These are phyloP conservation scores for Colletotrichum lini DNA, from an alignment of 2,329 filamentous ascomycete species.

Conservation along the genomic window DNA sequence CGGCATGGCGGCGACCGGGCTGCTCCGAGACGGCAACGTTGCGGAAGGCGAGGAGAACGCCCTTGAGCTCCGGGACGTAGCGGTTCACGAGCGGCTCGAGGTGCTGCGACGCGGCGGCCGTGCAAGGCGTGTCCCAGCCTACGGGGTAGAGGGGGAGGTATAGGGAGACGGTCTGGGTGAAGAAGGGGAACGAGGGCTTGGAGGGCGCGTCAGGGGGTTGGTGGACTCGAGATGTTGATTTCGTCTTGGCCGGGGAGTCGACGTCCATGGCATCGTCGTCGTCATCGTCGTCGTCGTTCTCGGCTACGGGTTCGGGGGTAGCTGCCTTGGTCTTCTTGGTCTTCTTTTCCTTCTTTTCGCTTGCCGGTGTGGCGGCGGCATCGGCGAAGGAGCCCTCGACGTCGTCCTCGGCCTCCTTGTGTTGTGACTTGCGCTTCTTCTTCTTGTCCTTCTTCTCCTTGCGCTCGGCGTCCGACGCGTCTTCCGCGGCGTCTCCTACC, in stretches of 20 bases:
- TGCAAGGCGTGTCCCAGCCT: slow-evolving; percentile 78
- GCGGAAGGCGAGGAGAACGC: slow-evolving; percentile 81
- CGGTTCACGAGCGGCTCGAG: slow-evolving; percentile 82
- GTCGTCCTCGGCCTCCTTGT: slow-evolving; percentile 45
- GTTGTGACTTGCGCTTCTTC: slow-evolving; percentile 52
- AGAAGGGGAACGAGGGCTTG: slow-evolving; percentile 76
- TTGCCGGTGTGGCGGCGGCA: slow-evolving; percentile 13
- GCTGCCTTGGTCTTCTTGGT: slow-evolving; percentile 46
- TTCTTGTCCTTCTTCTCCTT: slow-evolving; percentile 53
- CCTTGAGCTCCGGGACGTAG: slow-evolving; percentile 80
- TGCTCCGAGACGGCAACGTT: slow-evolving; percentile 76
- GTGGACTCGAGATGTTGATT: slow-evolving; percentile 52
- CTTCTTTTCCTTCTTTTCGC: slow-evolving; percentile 46
- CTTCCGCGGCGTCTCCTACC: slow-evolving; percentile 43
- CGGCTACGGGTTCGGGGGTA: slow-evolving; percentile 40
- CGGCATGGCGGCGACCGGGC: slow-evolving; percentile 63
- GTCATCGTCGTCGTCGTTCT: slow-evolving; percentile 41
- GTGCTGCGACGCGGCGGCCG: slow-evolving; percentile 80
- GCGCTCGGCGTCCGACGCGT: slow-evolving; percentile 49
- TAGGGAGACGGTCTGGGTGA: slow-evolving; percentile 83
- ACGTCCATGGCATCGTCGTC: slow-evolving; percentile 58
- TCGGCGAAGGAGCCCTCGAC: slow-evolving; percentile 20
- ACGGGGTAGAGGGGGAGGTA: slow-evolving; percentile 82
- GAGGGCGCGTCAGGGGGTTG: slow-evolving; percentile 55
- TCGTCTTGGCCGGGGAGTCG: slow-evolving; percentile 50